Conservation (phyloP, 345 rosid species). For the Carallia brachiata region DNA sequence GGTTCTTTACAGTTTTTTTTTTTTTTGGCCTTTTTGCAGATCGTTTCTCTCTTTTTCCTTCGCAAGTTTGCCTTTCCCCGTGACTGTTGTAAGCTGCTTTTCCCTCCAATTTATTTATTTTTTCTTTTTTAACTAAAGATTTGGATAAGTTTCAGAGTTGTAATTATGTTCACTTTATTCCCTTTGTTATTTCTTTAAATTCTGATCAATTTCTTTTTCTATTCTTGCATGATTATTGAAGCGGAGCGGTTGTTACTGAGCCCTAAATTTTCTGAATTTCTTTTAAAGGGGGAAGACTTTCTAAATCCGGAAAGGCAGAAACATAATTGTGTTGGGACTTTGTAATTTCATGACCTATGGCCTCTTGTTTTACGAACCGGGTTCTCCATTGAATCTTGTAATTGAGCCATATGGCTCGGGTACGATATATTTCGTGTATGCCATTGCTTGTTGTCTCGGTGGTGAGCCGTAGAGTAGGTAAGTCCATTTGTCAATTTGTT, state of each 20-base stretch:
- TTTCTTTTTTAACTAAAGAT: too few species aligned
- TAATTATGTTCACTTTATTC: too few species aligned
- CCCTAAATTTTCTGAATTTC: not conserved
- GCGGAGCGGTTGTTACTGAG: not conserved
- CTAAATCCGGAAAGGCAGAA: constrained; percentile 22
- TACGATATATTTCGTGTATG: constrained; percentile 90
- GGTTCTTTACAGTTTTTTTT: too few species aligned
- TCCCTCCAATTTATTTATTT: too few species aligned
- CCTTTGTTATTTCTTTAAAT: too few species aligned
- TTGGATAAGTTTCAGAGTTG: too few species aligned
- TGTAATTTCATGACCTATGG: constrained; percentile 83
- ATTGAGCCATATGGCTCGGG: constrained; percentile 98
- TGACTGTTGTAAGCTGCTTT: too few species aligned
- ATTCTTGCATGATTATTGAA: too few species aligned
- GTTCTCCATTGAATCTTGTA: constrained; percentile 77
- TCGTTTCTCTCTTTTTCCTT: too few species aligned
- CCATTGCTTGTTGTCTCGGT: constrained; percentile 87
- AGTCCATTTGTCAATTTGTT: constrained; percentile 9
- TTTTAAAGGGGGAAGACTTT: constrained; percentile 64
- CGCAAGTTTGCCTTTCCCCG: too few species aligned
- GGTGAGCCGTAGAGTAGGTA: constrained; percentile 80
- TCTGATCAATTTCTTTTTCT: too few species aligned
- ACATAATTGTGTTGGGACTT: constrained; percentile 77
- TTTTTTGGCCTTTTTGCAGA: too few species aligned
- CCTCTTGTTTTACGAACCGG: constrained; percentile 71